Base-by-base conservation (phyloP, 371 early-diverging fungal genomes). In the Lichtheimia ornata region DNA sequence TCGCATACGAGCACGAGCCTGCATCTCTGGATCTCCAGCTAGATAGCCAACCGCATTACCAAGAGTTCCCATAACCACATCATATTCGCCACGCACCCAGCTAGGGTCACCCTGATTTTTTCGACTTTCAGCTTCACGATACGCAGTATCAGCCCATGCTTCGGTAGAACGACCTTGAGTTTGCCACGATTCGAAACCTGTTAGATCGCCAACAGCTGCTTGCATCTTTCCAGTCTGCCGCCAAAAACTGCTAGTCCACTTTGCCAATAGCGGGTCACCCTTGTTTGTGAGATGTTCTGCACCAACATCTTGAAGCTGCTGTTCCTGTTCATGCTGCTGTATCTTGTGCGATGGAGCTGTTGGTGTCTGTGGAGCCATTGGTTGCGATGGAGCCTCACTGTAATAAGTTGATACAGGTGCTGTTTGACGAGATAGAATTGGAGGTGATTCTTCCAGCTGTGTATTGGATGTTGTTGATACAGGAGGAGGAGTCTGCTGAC, bases 11-110 rank as follows among this genome's bases (percentile, higher is more conserved):
- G 68, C 74, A 47, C 65, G 67, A 0, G 64, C 67, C 58, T 79
- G 67, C 76, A 79, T 72, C 50, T 76, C 76, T 6, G 69, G 50
- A 59, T 79, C 76, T 12, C 80, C 80, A 2, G 72, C 68, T 5
- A 79, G 60, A 62, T 79, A 74, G 1, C 76, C 80, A 9, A 76
- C 51, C 7, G 71, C 73, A 49, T 68, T 60, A 11, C 47, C 61
- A 6, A 74, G 43, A 4, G 53, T 63, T 0, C 80, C 80, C 76
- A 76, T 72, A 11, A 68, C 28, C 0, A 74, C 66, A 28, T 79
- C 69, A 53, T 76, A 79, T 57, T 79, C 76, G 0, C 80, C 80
- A 58, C 74, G 71, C 1, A 70, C 30, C 47, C 74, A 59, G 55
- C 80, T 79, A 0, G 80, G 65, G 28, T 64, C 69, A 6, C 74